Base-by-base conservation (phyloP, 768 basidiomycete genomes). In the Amanita subjunquillea region DNA sequence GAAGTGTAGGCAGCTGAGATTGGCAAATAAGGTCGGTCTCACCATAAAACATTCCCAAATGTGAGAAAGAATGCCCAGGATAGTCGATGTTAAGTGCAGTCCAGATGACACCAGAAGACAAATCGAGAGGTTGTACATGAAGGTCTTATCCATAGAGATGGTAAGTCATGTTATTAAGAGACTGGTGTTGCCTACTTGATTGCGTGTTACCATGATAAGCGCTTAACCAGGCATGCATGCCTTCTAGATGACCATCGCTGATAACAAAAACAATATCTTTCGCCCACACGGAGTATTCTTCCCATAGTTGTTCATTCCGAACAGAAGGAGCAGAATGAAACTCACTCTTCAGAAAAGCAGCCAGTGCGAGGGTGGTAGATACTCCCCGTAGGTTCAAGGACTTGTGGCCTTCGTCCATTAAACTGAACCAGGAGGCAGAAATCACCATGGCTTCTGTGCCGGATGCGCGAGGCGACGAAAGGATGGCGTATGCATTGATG, bases 1-100 rank as follows among this genome's bases (percentile, higher is more conserved):
- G 52, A 22, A 12, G 27, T 23, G 50, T 34, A 58, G 55, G 6
- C 53, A 53, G 39, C 46, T 27, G 8, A 27, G 22, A 37, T n/a
- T 29, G 27, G 34, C 8, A 13, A 23, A 29, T 39, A 38, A 38
- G 37, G 48, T 41, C 13, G 15, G 7, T 22, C 27, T 23, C 6
- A 92, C 95, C 95, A 66, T 86, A 89, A 69, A 91, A 97, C 8
- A 98, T 69, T n/a, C 96, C 95, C 2, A 98, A 73, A 62, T 97
- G 91, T 8, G 88, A 91, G 68, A 98, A 95, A 0, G 94, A 97
- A 67, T 99, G 95, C 0, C 92, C 89, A 0, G 93, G 91, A 65
- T 97, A 98, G 64, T 98, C 96, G 40, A 99, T 80, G 59, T 87
- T 88, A 43, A 99, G 68, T 9, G 92, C 92, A 1, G 89, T 91